Conservation (phyloP, 495 filamentous ascomycete species). For the Geoglossum glabrum region DNA sequence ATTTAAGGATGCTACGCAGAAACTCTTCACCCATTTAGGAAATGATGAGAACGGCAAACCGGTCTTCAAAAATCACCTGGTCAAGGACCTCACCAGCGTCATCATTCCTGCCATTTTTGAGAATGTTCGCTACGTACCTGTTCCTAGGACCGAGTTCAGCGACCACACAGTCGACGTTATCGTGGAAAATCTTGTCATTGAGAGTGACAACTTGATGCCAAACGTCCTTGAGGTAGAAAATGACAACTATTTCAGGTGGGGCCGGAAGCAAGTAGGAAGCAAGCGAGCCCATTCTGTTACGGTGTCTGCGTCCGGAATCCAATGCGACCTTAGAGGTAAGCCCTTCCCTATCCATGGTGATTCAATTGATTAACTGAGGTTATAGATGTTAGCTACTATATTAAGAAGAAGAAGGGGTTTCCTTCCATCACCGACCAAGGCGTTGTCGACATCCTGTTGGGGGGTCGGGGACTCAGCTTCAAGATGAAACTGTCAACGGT, state of each 20-base stretch:
- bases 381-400: conserved; percentile 74
- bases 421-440: conserved; percentile 76
- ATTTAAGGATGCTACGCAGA: conserved; percentile 54
- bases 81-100: conserved; percentile 74
- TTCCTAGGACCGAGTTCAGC: conserved; percentile 84
- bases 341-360: neutral
- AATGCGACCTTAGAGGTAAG: conserved; percentile 47
- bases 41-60: conserved; percentile 68
- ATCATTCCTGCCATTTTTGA: conserved; percentile 75
- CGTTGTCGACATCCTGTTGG: conserved; percentile 76
- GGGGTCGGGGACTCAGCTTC: conserved; percentile 76
- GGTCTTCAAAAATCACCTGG: conserved; percentile 72
- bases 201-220: conserved; percentile 92
- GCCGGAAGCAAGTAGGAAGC: conserved; percentile 65
- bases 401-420: conserved; percentile 92
- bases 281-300: conserved; percentile 65
- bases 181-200: conserved; percentile 83
- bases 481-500: conserved; percentile 75
- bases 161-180: conserved; percentile 72
- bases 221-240: conserved; percentile 79
- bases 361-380: neutral
- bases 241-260: conserved; percentile 93
- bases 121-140: conserved; percentile 74
- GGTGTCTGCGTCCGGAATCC: conserved; percentile 71
- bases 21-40: conserved; percentile 74